Conservation (phyloP, 495 filamentous ascomycete species). For the Oleoguttula mirabilis region DNA sequence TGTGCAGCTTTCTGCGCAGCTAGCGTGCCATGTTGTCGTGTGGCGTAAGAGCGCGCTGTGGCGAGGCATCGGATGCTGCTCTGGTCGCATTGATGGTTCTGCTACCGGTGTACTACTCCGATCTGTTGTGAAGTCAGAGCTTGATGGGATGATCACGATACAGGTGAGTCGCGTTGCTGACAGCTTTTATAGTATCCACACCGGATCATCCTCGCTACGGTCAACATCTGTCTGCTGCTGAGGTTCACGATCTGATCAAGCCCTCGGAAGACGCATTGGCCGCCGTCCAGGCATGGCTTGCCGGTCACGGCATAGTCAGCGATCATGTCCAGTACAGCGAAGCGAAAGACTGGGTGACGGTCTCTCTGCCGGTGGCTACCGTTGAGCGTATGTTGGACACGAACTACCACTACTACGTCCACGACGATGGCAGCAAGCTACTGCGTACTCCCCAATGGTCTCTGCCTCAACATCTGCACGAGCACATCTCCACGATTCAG, state of each 20-base stretch:
- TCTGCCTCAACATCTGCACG: slow-evolving; percentile 39
- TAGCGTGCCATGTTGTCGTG: too few relatives aligned
- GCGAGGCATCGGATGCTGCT: too few relatives aligned
- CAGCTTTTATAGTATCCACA: slow-evolving; percentile 29
- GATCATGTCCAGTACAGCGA: slow-evolving; percentile 24
- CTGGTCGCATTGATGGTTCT: too few relatives aligned
- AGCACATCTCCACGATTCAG: slow-evolving; percentile 50
- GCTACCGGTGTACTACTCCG: too few relatives aligned
- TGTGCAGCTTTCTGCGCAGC: too few relatives aligned
- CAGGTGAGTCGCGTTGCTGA: background rate
- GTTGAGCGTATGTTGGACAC: slow-evolving; percentile 33
- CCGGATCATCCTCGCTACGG: slow-evolving; percentile 33
- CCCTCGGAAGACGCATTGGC: slow-evolving; percentile 25
- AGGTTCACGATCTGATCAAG: slow-evolving; percentile 29
- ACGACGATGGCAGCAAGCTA: slow-evolving; percentile 30
- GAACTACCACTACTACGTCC: slow-evolving; percentile 31
- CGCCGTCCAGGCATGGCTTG: slow-evolving; percentile 34
- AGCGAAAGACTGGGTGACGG: slow-evolving; percentile 33
- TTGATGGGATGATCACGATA: too few relatives aligned
- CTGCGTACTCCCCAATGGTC: slow-evolving; percentile 37
- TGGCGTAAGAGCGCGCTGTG: too few relatives aligned
- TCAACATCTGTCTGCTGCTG: slow-evolving; percentile 17
- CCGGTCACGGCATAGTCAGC: slow-evolving; percentile 27
- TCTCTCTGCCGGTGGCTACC: slow-evolving; percentile 27
- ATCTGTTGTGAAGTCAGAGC: too few relatives aligned